Percentiles rank a stretch among this genome's conserved stretches.
Conservation (phyloP, 2,329 filamentous ascomycete genomes). For the Ophiostoma tasmaniense region DNA sequence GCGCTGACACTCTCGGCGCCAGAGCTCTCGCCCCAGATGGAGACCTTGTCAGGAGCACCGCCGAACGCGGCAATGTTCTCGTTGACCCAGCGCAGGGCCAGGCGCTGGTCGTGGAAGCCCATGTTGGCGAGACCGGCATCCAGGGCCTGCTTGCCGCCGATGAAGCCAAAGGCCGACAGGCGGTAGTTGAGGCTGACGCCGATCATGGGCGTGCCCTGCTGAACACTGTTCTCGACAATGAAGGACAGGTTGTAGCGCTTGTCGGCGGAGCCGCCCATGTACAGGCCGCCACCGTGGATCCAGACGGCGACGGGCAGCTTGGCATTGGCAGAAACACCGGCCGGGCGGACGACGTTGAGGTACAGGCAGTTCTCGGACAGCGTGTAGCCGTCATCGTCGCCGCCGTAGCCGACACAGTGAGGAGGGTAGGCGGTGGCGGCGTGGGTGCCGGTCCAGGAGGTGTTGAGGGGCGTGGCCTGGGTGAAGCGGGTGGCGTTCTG, state of each 20-base stretch:
- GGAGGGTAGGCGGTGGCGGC: conserved; percentile 38
- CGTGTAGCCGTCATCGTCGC: conserved; percentile 22
- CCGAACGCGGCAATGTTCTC: conserved; percentile 44
- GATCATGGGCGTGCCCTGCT: conserved; percentile 38
- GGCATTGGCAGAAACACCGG: conserved; percentile 32
- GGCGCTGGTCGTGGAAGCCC: conserved; percentile 42
- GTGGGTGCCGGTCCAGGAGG: conserved; percentile 33
- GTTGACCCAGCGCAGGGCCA: conserved; percentile 42
- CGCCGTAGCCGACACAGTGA: conserved; percentile 43
- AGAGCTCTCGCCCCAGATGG: conserved; percentile 46
- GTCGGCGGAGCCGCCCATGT: conserved; percentile 35
- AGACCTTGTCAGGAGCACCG: conserved; percentile 39
- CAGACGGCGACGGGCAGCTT: conserved; percentile 46
- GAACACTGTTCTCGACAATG: conserved; percentile 40
- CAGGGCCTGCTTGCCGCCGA: conserved; percentile 36
- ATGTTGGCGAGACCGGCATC: conserved; percentile 40
- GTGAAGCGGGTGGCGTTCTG: conserved; percentile 32
- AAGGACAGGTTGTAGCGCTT: conserved; percentile 51
- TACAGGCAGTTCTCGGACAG: conserved; percentile 51
- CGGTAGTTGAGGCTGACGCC: conserved; percentile 40
- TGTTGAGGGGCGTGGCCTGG: conserved; percentile 27
- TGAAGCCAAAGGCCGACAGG: conserved; percentile 43
- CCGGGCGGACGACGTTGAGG: conserved; percentile 51
- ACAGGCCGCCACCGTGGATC: conserved; percentile 40
- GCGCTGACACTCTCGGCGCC: conserved; percentile 42